Evolutionary conservation across 2,329 filamentous ascomycete genomes (phyloP), one percentile per base, ranked within the genome.

Genomic region (Ascochyta lentis): DNA sequence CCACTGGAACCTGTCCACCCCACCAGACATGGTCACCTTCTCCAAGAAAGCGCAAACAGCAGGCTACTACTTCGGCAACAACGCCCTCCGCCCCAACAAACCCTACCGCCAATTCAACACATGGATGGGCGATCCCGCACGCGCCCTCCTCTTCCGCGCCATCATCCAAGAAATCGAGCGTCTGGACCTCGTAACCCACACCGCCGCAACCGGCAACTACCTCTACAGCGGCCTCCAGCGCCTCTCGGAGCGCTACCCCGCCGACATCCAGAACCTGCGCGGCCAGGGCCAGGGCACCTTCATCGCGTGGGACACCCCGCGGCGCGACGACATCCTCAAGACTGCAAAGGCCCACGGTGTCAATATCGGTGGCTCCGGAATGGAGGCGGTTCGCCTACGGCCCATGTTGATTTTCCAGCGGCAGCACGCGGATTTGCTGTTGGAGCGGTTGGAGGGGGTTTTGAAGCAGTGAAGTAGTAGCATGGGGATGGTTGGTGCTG

Each of bases 71-170:
- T 96, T 88, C 74, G 89, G 89, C 58, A 89, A 95, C 82, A 84
- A 86, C 9, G 87, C 86, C 38, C 83, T 96, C 65, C 84, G 90
- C 12, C 92, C 92, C 60, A 96, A 96, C 82, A 93, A 93, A 84
- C 90, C 93, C 6, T 96, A 96, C 83, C 88, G 92, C 59, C 92
- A 96, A 79, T 96, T 96, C 84, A 96, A 96, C 83, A 96, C 92
- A 44, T 96, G 92, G 92, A 96, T 96, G 89, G 92, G 92, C 69
- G 92, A 96, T 79, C 92, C 92, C 15, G 88, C 89, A 13, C 88
- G 91, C 57, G 91, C 90, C 15, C 80, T 96, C 57, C 83, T 96
- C 64, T 96, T 96, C 88, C 86, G 90, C 61, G 89, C 87, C 70
- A 96, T 96, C 78, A 85, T 94, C 72, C 79, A 90, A 55, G 92